Conservation (phyloP, 1,284 basidiomycete genomes). For the Microbotryum violaceum region DNA sequence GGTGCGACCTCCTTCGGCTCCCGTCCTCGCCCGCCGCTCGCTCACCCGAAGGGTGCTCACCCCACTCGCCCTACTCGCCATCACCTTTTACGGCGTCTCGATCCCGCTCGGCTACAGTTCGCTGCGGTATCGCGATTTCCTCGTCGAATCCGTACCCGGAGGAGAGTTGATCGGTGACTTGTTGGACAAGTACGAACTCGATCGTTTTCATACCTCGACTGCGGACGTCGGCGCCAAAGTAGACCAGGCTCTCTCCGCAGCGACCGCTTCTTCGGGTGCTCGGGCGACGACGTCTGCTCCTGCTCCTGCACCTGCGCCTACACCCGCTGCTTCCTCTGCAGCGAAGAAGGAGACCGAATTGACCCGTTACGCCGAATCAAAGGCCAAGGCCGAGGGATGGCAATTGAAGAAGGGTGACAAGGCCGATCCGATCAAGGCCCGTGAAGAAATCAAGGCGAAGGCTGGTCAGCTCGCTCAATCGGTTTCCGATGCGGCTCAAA, state of each 20-base stretch:
- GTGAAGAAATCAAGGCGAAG: conserved; percentile 37
- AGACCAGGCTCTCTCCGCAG: conserved; percentile 48
- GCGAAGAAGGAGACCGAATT: conserved; percentile 33
- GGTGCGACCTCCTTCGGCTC: neutral
- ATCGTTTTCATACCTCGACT: conserved; percentile 50
- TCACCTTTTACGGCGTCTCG: conserved; percentile 64
- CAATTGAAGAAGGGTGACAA: conserved; percentile 37
- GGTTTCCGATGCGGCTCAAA: conserved; percentile 7
- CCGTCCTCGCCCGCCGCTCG: conserved; percentile 3
- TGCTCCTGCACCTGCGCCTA: conserved; percentile 10
- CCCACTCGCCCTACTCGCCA: conserved; percentile 41
- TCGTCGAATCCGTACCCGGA: conserved; percentile 64
- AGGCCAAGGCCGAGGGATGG: conserved; percentile 37
- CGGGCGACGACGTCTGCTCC: conserved; percentile 36
- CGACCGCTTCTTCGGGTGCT: conserved; percentile 33
- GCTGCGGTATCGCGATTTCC: conserved; percentile 68
- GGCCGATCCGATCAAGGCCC: conserved; percentile 37
- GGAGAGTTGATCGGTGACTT: conserved; percentile 69
- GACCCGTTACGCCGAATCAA: conserved; percentile 50
- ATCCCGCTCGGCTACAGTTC: conserved; percentile 65
- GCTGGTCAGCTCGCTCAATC: conserved; percentile 27
- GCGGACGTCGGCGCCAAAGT: conserved; percentile 50
- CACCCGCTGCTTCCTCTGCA: conserved; percentile 36
- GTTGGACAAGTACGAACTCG: conserved; percentile 58
- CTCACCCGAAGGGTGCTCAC: conserved; percentile 41